Conservation (phyloP, 768 basidiomycete genomes). For the Rhodotorula toruloides region DNA sequence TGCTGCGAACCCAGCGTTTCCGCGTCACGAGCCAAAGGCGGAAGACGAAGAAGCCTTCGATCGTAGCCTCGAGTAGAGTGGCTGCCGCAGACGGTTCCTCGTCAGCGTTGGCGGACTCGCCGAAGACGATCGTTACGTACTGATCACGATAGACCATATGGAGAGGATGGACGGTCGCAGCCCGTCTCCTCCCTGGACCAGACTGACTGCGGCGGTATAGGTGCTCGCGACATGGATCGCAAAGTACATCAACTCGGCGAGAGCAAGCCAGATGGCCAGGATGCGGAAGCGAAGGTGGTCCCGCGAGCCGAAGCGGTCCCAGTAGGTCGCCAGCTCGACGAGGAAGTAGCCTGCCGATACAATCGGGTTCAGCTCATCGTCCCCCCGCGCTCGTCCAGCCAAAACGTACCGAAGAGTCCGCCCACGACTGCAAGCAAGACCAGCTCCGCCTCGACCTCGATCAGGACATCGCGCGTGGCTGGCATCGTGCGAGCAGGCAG, state of each 20-base stretch:
- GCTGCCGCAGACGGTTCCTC: background rate
- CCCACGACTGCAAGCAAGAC: too few species aligned
- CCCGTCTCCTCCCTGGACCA: background rate
- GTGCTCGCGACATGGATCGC: background rate
- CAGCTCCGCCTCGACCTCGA: too few species aligned
- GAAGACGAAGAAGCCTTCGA: conserved; percentile 25
- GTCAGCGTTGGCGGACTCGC: background rate
- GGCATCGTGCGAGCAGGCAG: too few species aligned
- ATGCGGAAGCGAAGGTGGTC: conserved; percentile 17
- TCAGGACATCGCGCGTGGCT: too few species aligned
- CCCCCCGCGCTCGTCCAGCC: too few species aligned
- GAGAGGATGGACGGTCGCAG: background rate
- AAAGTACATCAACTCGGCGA: conserved; percentile 1
- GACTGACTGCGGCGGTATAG: background rate
- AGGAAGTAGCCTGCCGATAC: conserved; percentile 17
- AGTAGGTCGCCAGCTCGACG: conserved; percentile 7
- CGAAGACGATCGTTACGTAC: background rate
- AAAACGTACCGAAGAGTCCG: too few species aligned
- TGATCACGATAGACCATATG: background rate
- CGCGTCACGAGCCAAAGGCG: conserved; percentile 15
- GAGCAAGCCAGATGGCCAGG: conserved; percentile 14
- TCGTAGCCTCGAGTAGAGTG: background rate
- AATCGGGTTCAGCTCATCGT: too few species aligned
- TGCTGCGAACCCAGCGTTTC: conserved; percentile 14
- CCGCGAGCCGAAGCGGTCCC: conserved; percentile 7